A percentile compares a stretch with the other conserved stretches of the same genome.
These are phyloP conservation scores for Bisporella sp. DNA, from an alignment of 2,329 filamentous ascomycete species.

Conservation along the genomic window DNA sequence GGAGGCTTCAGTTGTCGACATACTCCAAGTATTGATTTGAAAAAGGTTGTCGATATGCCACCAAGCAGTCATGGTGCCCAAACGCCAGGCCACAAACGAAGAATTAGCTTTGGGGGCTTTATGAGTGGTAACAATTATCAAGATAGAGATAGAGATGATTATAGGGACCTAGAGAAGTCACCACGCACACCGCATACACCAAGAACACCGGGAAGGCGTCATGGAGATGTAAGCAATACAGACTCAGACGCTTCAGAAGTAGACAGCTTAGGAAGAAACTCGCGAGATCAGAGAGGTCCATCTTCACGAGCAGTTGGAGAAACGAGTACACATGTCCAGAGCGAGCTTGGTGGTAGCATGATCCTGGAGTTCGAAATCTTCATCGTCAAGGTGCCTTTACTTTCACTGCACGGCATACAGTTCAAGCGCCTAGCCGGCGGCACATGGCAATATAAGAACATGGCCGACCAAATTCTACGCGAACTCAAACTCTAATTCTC, in stretches of 20 bases:
- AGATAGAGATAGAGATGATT: conserved; percentile 64
- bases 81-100: conserved; percentile 57
- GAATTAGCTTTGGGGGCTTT: conserved; percentile 78
- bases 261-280: conserved; percentile 56
- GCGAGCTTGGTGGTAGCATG: conserved; percentile 78
- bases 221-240: conserved; percentile 66
- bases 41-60: conserved; percentile 58
- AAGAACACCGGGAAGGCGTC: conserved; percentile 31
- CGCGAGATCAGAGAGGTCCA: conserved; percentile 42
- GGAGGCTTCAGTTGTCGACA: conserved; percentile 90
- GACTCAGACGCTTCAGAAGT: conserved; percentile 76
- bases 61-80: conserved; percentile 45
- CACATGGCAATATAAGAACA: conserved; percentile 98
- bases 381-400: conserved; percentile 92
- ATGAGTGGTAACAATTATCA: conserved; percentile 39
- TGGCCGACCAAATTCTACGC: conserved; percentile 91
- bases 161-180: conserved; percentile 51
- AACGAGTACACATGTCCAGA: conserved; percentile 87
- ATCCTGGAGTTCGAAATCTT: conserved; percentile 89
- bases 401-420: conserved; percentile 90
- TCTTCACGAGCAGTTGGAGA: conserved; percentile 66
- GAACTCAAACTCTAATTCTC: conserved; percentile 64
- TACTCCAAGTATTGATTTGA: conserved; percentile 80
- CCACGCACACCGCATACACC: conserved; percentile 36
- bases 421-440: conserved; percentile 96